Base-by-base conservation (phyloP, 305 asterid species). In the Coffea humblotiana region DNA sequence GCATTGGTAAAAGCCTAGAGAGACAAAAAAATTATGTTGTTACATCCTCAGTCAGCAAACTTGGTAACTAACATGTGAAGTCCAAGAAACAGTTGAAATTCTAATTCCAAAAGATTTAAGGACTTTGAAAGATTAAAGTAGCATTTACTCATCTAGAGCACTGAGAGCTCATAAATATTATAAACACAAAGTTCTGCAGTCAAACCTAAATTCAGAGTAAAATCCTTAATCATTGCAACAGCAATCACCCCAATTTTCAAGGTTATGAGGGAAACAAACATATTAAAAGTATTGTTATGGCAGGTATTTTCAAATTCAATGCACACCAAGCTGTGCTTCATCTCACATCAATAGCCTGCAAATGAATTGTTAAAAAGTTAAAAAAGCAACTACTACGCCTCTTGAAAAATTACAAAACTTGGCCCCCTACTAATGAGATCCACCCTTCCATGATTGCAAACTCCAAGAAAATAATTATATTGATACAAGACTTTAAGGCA, bases 1-100 rank as follows among this genome's bases (percentile, higher is more conserved):
- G 98, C 97, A 63, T 93, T 94, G 86, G 88, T 92, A 71, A 91
- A 94, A 77, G 88, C 87, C 99, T 96, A 80, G 83, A 77, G 70
- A 40, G 43, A 35, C 12, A 74, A 67, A 0, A 37, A 1, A 37
- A 27, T 14, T 12, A 8, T 27, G 12, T 37, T 11, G 29, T 63
- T 37, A 60, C 13, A 19, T 40, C 58, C 52, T 40, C 15, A 8
- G 58, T 16, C 45, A 60, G 65, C 45, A 49, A 76, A 43, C 60
- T 76, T 60, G 58, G 25, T 43, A 45, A 63, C 6, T 29, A 51
- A 51, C 40, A 72, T 51, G 27, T 27, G 45, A 64, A 64, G 70
- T 63, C 68, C 18, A 63, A 63, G 76, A 21, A 72, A 51, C 63
- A 60, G 15, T 15, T 35, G 18, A 75, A 75, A 2, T 74, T 27